Percentiles rank a stretch among this genome's conserved stretches.
These are phyloP conservation scores for Lupinus albus DNA, from an alignment of 306 rosid species.

Conservation along the genomic window DNA sequence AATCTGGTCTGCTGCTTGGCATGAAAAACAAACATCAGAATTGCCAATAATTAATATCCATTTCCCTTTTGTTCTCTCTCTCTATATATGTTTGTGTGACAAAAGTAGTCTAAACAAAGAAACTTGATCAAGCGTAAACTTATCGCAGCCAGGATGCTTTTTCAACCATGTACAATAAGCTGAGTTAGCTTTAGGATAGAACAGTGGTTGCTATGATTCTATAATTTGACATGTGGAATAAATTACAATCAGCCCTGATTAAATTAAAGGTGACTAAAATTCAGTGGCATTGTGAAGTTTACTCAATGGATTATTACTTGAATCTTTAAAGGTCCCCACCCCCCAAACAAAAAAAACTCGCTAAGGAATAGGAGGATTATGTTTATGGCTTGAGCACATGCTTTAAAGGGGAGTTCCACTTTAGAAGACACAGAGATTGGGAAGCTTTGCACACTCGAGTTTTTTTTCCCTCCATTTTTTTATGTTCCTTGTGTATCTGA, in stretches of 20 bases:
- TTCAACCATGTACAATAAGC: constrained; percentile 6
- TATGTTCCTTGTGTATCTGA: constrained; percentile 4
- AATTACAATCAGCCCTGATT: background rate
- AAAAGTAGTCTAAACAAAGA: constrained; percentile 33
- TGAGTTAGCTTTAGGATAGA: constrained; percentile 15
- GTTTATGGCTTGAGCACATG: background rate
- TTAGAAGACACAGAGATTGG: background rate
- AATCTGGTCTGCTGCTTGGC: constrained; percentile 93
- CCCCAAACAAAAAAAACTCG: background rate
- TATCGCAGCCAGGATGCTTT: constrained; percentile 20
- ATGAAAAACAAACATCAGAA: constrained; percentile 46
- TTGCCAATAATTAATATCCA: constrained; percentile 19
- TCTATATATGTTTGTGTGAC: constrained; percentile 8
- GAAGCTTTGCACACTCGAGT: background rate
- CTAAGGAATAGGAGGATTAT: background rate
- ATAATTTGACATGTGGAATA: constrained; percentile 12
- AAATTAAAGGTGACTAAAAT: background rate
- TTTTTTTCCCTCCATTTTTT: background rate
- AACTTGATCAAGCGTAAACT: constrained; percentile 9
- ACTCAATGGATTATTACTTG: background rate
- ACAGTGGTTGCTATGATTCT: background rate
- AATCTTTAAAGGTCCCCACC: constrained; percentile 4
- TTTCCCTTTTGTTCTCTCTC: constrained; percentile 13
- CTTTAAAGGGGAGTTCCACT: background rate
- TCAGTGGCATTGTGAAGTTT: background rate